These are phyloP conservation scores for Geosiphon pyriformis DNA, from an alignment of 192 early-diverging fungal genomes.

Conservation along the genomic window DNA sequence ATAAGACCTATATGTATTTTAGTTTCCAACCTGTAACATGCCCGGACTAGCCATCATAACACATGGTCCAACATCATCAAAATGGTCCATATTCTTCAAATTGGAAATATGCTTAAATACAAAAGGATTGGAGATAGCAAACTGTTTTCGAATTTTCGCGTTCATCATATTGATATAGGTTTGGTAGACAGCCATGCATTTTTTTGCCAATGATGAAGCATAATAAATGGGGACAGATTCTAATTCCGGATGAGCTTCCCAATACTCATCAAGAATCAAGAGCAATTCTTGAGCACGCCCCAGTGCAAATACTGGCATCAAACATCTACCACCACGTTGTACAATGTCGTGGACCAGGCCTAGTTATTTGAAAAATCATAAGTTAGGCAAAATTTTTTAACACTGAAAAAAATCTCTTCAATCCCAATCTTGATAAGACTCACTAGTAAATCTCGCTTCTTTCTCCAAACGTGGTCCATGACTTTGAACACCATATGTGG, in stretches of 20 bases:
- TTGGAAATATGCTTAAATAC: constrained; percentile 93
- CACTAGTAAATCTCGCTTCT: constrained; percentile 82
- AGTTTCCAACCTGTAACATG: constrained; percentile 94
- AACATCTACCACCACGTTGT: constrained; percentile 78
- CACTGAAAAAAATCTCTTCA: too few relatives aligned
- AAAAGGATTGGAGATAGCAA: constrained; percentile 87
- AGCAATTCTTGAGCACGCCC: constrained; percentile 96
- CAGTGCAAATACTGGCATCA: constrained; percentile 96
- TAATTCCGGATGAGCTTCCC: constrained; percentile 82
- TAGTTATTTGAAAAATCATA: too few relatives aligned
- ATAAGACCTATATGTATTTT: too few relatives aligned
- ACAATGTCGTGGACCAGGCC: constrained; percentile 80
- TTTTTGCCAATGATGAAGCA: constrained; percentile 90
- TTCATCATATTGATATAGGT: constrained; percentile 99
- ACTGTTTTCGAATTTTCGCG: constrained; percentile 83
- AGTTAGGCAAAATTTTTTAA: too few relatives aligned
- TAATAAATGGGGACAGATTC: constrained; percentile 95
- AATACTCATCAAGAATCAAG: constrained; percentile 96
- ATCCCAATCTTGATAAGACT: too few relatives aligned
- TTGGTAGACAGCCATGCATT: constrained; percentile 95
- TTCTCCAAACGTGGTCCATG: constrained; percentile 92
- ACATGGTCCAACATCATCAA: constrained; percentile 95
- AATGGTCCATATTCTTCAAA: constrained; percentile 75
- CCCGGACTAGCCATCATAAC: constrained; percentile 98
- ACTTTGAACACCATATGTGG: constrained; percentile 94